Evolutionary conservation across 179 eudicot genomes (phyloP), one percentile per base, ranked within the genome.

Genomic region (Amaranthus tricolor): DNA sequence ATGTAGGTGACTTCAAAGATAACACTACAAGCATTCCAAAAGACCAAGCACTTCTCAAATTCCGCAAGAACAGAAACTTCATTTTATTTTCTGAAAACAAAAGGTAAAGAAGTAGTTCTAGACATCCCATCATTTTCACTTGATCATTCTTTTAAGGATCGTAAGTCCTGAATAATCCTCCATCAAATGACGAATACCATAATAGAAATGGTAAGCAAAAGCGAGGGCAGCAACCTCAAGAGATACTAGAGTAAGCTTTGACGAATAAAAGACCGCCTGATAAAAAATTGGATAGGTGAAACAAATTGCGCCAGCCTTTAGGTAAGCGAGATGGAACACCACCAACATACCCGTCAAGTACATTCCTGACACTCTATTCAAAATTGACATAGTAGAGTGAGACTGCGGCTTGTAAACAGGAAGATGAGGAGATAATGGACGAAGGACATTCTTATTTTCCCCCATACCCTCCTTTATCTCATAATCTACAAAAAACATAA

Each of bases 371-470:
- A 69, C 57, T 69, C 72, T 69, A 69, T 53, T 45, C 72, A 69
- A 69, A 54, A 69, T 69, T 7, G 72, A 69, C 60, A 69, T 8
- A 60, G 17, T 53, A 60, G 72, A 69, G 54, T 69, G 53, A 21
- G 48, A 52, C 17, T 69, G 72, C 9, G 72, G 72, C 60, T 52
- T 11, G 21, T 69, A 69, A 6, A 69, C 54, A 8, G 54, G 57
- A 69, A 69, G 72, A 69, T 69, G 72, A 69, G 72, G 72, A 53
- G 72, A 69, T 40, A 69, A 53, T 31, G 72, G 72, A 14, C 72
- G 72, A 69, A 69, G 72, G 72, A 69, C 61, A 69, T 69, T 69
- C 72, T 69, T 69, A 14, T 63, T 53, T 12, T 53, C 61, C 54
- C 60, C 61, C 61, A 52, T 69, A 15, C 10, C 72, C 24, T 5